These are phyloP conservation scores for Asterionellopsis glacialis DNA, from an alignment of 108 stramenopile species.

Conservation along the genomic window DNA sequence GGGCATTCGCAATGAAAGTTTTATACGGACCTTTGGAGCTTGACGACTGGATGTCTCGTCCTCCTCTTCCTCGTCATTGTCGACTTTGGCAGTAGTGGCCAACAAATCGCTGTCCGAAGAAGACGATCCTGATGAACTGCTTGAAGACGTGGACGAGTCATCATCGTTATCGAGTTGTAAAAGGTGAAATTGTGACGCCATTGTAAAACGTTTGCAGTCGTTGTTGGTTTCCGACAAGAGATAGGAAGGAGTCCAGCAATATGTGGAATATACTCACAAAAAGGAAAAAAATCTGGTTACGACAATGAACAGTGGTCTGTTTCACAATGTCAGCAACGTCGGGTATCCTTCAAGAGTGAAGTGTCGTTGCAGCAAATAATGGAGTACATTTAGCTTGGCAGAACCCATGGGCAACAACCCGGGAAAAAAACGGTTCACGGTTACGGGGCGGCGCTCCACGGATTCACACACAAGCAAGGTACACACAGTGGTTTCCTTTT, in stretches of 20 bases:
- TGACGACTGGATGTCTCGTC: no score
- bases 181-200: slow-evolving; percentile 27
- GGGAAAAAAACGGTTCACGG: no score
- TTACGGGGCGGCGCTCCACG: no score
- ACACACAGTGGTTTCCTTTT: no score
- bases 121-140: not conserved
- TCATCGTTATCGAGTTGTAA: slow-evolving; percentile 13
- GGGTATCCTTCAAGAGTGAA: no score
- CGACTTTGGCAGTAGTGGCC: not conserved
- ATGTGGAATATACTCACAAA: not conserved
- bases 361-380: no score
- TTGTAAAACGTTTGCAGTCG: slow-evolving; percentile 4
- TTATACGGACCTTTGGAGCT: slow-evolving; percentile 7
- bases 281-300: not conserved
- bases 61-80: not conserved
- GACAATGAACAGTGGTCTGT: not conserved
- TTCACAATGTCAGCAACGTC: not conserved
- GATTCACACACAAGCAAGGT: no score
- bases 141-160: not conserved
- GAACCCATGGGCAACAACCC: no score
- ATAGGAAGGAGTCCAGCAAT: not conserved
- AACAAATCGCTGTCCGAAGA: not conserved
- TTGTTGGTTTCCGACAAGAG: not conserved
- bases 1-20: slow-evolving; percentile 2
- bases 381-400: no score